Conservation (phyloP, 164 flowering plant species). For the Magnolia kwangsiensis region DNA sequence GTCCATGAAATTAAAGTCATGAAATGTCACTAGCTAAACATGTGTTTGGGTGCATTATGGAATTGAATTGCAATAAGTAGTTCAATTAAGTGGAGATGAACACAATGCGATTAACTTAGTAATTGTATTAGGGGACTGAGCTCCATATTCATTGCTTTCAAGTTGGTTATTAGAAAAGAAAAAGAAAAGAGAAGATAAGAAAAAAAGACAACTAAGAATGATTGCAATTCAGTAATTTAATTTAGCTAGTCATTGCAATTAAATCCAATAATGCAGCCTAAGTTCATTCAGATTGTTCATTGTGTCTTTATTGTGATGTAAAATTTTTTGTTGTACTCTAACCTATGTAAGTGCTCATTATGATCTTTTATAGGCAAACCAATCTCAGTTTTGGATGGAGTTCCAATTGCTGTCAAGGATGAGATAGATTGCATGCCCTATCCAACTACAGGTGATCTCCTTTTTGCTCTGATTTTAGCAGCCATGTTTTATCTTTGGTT, state of each 20-base stretch:
- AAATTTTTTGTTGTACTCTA: neutral
- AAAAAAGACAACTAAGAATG: too few species aligned
- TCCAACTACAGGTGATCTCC: constrained; percentile 78
- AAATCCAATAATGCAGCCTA: neutral
- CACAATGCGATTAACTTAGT: neutral
- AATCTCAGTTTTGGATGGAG: constrained; percentile 83
- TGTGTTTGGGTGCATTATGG: too few species aligned
- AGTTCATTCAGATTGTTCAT: neutral
- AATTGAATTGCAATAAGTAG: too few species aligned
- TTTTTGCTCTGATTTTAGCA: neutral
- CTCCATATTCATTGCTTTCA: neutral
- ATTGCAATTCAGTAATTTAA: too few species aligned
- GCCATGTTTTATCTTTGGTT: neutral
- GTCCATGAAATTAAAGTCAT: neutral
- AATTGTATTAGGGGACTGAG: neutral
- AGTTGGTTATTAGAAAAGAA: neutral
- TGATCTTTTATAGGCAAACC: constrained; percentile 46
- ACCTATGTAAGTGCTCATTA: neutral
- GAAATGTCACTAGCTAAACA: neutral
- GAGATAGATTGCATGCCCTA: constrained; percentile 92
- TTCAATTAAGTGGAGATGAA: neutral
- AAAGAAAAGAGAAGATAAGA: neutral
- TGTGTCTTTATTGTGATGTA: neutral
- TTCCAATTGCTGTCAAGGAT: constrained; percentile 83
- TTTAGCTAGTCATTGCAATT: neutral